phyloP scores from a whole-genome alignment of 2,329 filamentous ascomycete species.

The Trichoderma sp. region DNA sequence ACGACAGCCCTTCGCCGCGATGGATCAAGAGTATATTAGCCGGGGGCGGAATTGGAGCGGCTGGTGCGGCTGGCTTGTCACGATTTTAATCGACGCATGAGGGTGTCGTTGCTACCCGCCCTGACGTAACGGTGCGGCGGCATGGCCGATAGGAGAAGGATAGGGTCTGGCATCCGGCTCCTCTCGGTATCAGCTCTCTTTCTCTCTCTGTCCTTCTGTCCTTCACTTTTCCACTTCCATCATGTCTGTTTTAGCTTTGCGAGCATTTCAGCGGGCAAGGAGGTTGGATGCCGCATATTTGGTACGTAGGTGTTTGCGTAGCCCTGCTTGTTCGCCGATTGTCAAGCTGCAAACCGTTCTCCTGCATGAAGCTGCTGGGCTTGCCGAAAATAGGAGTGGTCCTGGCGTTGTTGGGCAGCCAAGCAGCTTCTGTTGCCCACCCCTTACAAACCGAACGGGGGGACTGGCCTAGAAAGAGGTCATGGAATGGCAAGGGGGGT shows the following conservation, averaged over 20 bases:
- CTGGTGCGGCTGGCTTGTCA: constrained; percentile 24
- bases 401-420: background rate
- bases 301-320: no score
- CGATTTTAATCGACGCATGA: constrained; percentile 1
- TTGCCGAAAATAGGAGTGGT: no score
- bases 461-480: background rate
- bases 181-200: background rate
- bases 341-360: no score
- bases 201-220: background rate
- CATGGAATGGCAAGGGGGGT: background rate
- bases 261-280: background rate
- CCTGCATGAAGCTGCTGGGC: no score
- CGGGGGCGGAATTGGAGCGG: constrained; percentile 15
- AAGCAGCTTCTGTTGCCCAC: no score
- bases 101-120: constrained; percentile 11
- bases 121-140: constrained; percentile 14
- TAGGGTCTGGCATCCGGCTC: background rate
- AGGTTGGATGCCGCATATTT: background rate
- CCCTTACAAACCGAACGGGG: background rate
- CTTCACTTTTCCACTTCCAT: background rate
- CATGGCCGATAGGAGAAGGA: background rate
- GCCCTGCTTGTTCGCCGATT: background rate
- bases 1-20: background rate
- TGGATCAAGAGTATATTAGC: constrained; percentile 22
- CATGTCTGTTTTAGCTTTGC: background rate